Evolutionary conservation across 352 stramenopile species (phyloP).

Genomic region (Phytopythium mirpurense): DNA sequence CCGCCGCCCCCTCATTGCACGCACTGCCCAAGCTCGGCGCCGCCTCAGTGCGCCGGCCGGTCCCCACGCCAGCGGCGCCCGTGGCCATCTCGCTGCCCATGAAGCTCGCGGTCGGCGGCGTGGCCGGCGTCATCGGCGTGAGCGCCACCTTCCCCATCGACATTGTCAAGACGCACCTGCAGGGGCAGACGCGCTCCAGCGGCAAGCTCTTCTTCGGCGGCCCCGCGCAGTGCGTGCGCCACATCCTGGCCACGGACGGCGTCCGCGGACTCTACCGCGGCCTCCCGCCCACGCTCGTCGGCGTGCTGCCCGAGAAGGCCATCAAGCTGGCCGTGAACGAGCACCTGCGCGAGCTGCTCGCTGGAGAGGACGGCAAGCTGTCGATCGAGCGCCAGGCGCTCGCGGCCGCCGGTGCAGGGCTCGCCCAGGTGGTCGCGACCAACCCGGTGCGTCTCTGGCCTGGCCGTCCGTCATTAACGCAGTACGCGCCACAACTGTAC

Average conservation of each 20-base stretch:
- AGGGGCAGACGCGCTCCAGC: constrained; percentile 53
- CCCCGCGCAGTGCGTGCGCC: constrained; percentile 59
- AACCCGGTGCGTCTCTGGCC: constrained; percentile 54
- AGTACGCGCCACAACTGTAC: too few species aligned
- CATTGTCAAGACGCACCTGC: constrained; percentile 91
- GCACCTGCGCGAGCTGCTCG: constrained; percentile 70
- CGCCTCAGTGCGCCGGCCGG: not conserved
- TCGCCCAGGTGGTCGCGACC: constrained; percentile 81
- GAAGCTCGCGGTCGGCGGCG: constrained; percentile 81
- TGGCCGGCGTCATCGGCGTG: constrained; percentile 84
- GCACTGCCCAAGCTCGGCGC: constrained; percentile 12
- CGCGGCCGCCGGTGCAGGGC: constrained; percentile 60
- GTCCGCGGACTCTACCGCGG: constrained; percentile 70
- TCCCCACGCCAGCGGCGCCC: constrained; percentile 4
- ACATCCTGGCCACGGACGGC: constrained; percentile 69
- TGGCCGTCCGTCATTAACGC: too few species aligned
- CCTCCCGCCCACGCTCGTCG: constrained; percentile 71
- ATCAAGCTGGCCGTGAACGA: constrained; percentile 93
- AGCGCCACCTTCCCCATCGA: constrained; percentile 89
- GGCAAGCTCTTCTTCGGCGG: constrained; percentile 44
- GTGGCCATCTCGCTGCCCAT: constrained; percentile 65
- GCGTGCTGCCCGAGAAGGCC: constrained; percentile 86
- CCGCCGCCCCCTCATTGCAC: constrained; percentile 11
- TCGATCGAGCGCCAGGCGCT: constrained; percentile 57
- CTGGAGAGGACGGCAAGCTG: constrained; percentile 58